Percentiles rank a stretch among this genome's conserved stretches.
Conservation (phyloP, 768 basidiomycete genomes). For the Omphalotus guepiniiformis region DNA sequence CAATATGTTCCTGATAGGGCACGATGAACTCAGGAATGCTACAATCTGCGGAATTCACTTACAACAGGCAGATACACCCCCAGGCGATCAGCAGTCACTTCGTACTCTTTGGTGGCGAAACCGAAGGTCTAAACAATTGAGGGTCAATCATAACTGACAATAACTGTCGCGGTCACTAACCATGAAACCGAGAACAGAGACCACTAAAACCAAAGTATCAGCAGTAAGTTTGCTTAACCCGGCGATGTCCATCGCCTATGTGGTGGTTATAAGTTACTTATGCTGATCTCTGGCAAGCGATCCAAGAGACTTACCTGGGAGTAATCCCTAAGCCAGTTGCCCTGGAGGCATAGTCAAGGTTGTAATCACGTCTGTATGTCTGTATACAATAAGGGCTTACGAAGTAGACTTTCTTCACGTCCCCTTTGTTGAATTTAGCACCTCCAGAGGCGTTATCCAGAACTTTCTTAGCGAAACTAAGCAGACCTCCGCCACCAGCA, state of each 20-base stretch:
- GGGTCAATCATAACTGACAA: not conserved
- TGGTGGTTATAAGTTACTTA: not conserved
- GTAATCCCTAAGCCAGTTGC: conserved; percentile 71
- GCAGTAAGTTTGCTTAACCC: conserved; percentile 61
- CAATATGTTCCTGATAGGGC: conserved; percentile 58
- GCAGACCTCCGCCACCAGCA: conserved; percentile 41
- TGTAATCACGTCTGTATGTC: not conserved
- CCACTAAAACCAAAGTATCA: conserved; percentile 58
- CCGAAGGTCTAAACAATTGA: conserved; percentile 45
- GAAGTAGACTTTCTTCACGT: conserved; percentile 67
- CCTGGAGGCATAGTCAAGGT: conserved; percentile 34
- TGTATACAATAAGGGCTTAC: conserved; percentile 25
- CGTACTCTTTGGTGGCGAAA: conserved; percentile 61
- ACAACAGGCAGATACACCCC: conserved; percentile 74
- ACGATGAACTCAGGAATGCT: not conserved
- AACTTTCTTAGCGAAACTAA: conserved; percentile 47
- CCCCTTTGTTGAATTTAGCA: conserved; percentile 57
- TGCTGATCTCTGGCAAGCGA: not conserved
- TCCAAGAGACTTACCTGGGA: conserved; percentile 39
- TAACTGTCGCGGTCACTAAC: conserved; percentile 22
- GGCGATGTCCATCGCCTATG: conserved; percentile 66
- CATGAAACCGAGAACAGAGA: conserved; percentile 57
- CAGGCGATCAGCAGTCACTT: conserved; percentile 68
- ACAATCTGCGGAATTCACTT: conserved; percentile 18
- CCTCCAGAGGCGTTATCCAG: conserved; percentile 43